Evolutionary conservation across 208 protist species (phyloP).

Genomic region (Strigomonas galati): DNA sequence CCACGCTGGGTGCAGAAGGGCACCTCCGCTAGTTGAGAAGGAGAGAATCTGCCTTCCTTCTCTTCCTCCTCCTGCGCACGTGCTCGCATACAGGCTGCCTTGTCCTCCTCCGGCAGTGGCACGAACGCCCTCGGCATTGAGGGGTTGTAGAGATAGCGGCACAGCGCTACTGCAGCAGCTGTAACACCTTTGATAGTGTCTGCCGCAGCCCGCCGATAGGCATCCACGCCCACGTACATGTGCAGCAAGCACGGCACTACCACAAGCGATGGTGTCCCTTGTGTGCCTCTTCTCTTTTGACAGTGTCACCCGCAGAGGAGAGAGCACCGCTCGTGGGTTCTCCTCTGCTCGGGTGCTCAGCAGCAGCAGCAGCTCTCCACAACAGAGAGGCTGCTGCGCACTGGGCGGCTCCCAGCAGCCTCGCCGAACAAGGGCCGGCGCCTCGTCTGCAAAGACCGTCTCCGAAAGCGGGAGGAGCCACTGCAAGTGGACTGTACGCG

Average conservation of each 20-base stretch:
- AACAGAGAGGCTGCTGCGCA: not conserved
- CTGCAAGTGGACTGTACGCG: conserved; percentile 6
- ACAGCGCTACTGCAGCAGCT: conserved; percentile 12
- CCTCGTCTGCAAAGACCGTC: conserved; percentile 28
- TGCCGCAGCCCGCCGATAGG: not conserved
- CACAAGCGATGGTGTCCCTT: not conserved
- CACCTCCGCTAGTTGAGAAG: too few relatives aligned
- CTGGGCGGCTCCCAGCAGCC: not conserved
- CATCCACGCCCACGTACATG: conserved; percentile 13
- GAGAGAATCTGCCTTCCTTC: too few relatives aligned
- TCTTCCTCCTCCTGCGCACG: not conserved
- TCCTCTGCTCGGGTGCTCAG: conserved; percentile 17
- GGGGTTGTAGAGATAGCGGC: conserved; percentile 33
- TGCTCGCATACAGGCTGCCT: not conserved
- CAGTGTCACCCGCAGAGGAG: not conserved
- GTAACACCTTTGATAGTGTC: not conserved
- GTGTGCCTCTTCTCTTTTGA: not conserved
- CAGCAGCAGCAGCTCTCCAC: conserved; percentile 27
- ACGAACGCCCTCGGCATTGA: conserved; percentile 17
- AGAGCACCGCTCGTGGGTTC: not conserved
- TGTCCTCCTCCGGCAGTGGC: conserved; percentile 6
- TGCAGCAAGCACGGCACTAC: conserved; percentile 27
- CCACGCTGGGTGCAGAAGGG: conserved; percentile 10
- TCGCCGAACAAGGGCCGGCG: conserved; percentile 15
- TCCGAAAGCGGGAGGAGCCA: conserved; percentile 32